These are phyloP conservation scores for Debaryomyces coudertii DNA, from an alignment of 1,139 yeast genomes.

Conservation along the genomic window DNA sequence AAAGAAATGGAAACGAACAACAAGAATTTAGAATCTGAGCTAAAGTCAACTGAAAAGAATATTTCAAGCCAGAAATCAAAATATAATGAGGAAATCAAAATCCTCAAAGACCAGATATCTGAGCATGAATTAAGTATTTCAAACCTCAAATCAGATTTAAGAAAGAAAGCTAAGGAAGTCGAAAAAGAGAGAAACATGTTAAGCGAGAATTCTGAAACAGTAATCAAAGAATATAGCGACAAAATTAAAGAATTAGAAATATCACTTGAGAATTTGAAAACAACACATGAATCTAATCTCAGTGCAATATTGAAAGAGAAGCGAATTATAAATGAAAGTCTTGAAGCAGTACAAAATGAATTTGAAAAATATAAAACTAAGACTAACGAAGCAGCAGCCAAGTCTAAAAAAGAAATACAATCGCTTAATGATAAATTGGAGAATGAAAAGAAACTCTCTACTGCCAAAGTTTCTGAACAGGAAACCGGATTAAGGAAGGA, in stretches of 20 bases:
- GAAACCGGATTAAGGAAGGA: constrained; percentile 2
- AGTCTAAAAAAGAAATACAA: constrained; percentile 9
- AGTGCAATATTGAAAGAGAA: constrained; percentile 14
- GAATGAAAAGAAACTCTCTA: constrained; percentile 1
- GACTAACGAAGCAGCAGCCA: not conserved
- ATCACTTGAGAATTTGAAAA: constrained; percentile 17
- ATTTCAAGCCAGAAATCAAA: constrained; percentile 2
- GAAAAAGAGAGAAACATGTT: constrained; percentile 53
- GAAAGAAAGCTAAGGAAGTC: constrained; percentile 43
- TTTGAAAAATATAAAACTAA: not conserved
- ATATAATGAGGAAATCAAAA: constrained; percentile 10
- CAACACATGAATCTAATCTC: constrained; percentile 16
- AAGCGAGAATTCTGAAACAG: constrained; percentile 52
- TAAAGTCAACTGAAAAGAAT: constrained; percentile 9
- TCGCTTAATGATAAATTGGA: constrained; percentile 2
- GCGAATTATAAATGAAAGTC: not conserved
- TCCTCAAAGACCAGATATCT: constrained; percentile 14
- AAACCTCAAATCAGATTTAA: constrained; percentile 23
- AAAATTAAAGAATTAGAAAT: constrained; percentile 38
- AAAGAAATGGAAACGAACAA: constrained; percentile 11
- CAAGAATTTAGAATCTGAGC: constrained; percentile 5
- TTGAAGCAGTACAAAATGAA: not conserved
- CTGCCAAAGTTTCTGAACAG: not conserved
- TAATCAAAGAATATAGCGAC: constrained; percentile 51
- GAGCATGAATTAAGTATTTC: constrained; percentile 14